Base-by-base conservation (phyloP, 441 rosid genomes). In the Pelargonium cotyledonis region DNA sequence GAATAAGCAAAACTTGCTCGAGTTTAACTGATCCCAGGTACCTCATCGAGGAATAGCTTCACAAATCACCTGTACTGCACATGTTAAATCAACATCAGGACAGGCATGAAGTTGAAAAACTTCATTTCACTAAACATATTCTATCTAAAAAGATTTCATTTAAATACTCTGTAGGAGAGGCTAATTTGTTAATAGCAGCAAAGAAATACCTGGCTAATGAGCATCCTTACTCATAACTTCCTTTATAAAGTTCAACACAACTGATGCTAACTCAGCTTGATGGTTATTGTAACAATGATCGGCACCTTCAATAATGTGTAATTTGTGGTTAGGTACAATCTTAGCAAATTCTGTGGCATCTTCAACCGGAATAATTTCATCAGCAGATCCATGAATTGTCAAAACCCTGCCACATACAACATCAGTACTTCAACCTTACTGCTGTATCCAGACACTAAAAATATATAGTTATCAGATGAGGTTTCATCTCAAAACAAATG, bases 321-420 rank as follows among this genome's bases (percentile, higher is more conserved):
- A 73, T 68, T 81, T 72, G 70, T 86, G 86, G 79, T 86, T 86
- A 0, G 83, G 82, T 75, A 84, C 80, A 78, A 85, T 69, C 75
- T 85, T 87, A 10, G 81, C 80, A 72, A 85, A 83, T 70, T 83
- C 83, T 12, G 72, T 44, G 0, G 91, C 91, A 79, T 85, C 89
- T 71, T 68, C 76, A 66, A 78, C 65, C 0, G 85, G 79, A 70
- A 85, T 79, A 26, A 79, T 61, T 68, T 77, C 69, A 35, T 87
- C 91, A 35, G 65, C 76, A 6, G 85, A 75, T 76, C 89, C 88
- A 65, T 87, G 91, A 66, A 85, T 76, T 4, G 86, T 84, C 81
- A 85, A 65, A 40, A 87, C 85, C 74, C 89, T 82, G 75, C 49
- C 60, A 69, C 5, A 40, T 31, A 58, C 35, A 60, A 8, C 16